phyloP scores from a whole-genome alignment of 257 asterid species.

The Thymus mandschuricus region DNA sequence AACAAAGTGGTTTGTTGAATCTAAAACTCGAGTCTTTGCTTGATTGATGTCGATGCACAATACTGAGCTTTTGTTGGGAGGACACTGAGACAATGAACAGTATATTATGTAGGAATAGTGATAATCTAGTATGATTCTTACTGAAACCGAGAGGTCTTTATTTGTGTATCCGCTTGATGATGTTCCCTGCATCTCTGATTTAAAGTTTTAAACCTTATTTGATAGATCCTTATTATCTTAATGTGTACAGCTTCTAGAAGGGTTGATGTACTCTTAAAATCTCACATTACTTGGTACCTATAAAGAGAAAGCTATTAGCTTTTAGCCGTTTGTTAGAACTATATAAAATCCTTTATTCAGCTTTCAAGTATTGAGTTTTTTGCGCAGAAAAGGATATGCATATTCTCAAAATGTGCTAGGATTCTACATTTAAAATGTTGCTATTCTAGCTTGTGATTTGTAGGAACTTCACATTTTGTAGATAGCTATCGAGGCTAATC shows the following conservation, averaged over 20 bases:
- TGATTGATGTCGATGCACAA: not conserved
- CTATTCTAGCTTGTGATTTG: constrained; percentile 7
- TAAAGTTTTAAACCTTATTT: not conserved
- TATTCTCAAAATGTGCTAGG: not conserved
- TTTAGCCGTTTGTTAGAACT: not conserved
- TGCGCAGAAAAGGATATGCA: not conserved
- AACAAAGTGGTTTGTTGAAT: not conserved
- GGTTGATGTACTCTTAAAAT: not conserved
- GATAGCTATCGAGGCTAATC: not conserved
- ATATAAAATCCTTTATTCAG: not conserved
- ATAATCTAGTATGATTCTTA: not conserved
- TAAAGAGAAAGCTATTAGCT: not conserved
- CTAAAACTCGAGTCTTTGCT: not conserved
- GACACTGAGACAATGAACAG: not conserved
- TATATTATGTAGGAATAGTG: not conserved
- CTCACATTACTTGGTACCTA: not conserved
- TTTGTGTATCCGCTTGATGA: not conserved
- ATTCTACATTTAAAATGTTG: not conserved
- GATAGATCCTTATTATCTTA: not conserved
- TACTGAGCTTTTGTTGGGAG: not conserved
- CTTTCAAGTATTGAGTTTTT: not conserved
- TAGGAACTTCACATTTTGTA: not conserved
- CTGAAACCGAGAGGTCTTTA: not conserved
- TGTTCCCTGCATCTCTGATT: not conserved
- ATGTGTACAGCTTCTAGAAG: not conserved